Base-by-base conservation (phyloP, 495 filamentous ascomycete genomes). In the Aspergillus biplanus region DNA sequence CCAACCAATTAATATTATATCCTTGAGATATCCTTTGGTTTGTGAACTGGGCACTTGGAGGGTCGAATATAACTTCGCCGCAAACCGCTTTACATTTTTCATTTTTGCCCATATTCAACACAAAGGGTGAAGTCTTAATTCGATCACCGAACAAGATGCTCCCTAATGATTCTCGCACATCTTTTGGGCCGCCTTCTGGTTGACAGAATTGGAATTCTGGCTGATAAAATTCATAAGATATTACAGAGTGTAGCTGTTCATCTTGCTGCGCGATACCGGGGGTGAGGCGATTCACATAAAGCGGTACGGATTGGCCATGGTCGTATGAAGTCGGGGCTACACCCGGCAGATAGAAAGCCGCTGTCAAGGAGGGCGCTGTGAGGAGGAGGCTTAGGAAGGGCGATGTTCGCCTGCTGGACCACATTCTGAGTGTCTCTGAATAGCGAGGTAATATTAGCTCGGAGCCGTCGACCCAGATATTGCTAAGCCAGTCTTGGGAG, bases 141-240 rank as follows among this genome's bases (percentile, higher is more conserved):
- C 95, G 89, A 77, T 99, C 95, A 7, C 95, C 95, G 64, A 99
- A 99, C 27, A 99, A 71, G 67, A 99, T 99, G 77, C 93, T 97
- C 6, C 95, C 95, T 59, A 99, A 75, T 37, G 92, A 97, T 78
- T 97, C 93, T 37, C 89, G 86, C 2, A 93, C 86, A 75, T 88
- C 81, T 68, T 90, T 76, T 2, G 90, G 86, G 16, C 90, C 92
- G 52, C 82, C 87, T 64, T 89, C 80, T 1, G 94, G 95, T 48
- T 79, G 78, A 77, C 95, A 99, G 78, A 97, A 97, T 62, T 87
- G 87, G 75, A 99, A 96, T 2, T 83, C 82, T 18, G 86, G 85
- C 67, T 94, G 87, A 74, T 99, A 99, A 82, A 98, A 97, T 78
- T 97, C 94, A 79, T 90, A 97, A 6, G 93, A 89, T 67, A 97